Base-by-base conservation (phyloP, 371 early-diverging fungal genomes). In the Mortierella sp. region DNA sequence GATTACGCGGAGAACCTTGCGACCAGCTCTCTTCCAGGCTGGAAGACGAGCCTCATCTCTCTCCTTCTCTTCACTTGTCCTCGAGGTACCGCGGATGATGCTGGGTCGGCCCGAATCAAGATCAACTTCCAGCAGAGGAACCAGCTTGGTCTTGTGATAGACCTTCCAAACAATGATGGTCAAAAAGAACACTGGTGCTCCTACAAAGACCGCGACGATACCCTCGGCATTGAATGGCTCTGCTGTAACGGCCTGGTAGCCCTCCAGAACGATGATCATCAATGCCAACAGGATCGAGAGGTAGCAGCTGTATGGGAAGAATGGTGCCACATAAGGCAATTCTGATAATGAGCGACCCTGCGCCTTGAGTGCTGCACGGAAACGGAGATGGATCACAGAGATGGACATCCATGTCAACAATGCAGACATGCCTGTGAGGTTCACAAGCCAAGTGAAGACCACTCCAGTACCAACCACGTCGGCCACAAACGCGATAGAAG, bases 341-440 rank as follows among this genome's bases (percentile, higher is more conserved):
- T 85, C 86, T 14, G 77, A 62, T 31, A 91, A 57, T 2, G 81
- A 65, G 25, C 85, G 83, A 9, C 91, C 90, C 59, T 96, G 96
- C 12, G 85, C 82, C 16, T 82, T 53, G 52, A 83, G 87, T 0
- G 94, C 95, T 10, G 83, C 85, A 29, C 95, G 91, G 88, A 95
- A 95, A 25, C 94, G 91, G 49, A 91, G 78, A 64, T 95, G 95
- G n/a, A 89, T 91, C 59, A 91, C 68, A 3, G 87, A 80, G 56
- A 95, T 95, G 43, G 86, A 81, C 43, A 93, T 66, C 95, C 95
- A 96, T 29, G 92, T 89, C 25, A 92, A 78, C 28, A 95, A 80
- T 41, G 93, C 93, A 2, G 95, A 88, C 43, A 91, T 81, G 0
- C 90, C 89, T 9, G 91, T 83, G 22, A 95, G 57, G 66, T 83